Conservation (phyloP, 176 grass and related monocot species). For the Raddia distichophylla region DNA sequence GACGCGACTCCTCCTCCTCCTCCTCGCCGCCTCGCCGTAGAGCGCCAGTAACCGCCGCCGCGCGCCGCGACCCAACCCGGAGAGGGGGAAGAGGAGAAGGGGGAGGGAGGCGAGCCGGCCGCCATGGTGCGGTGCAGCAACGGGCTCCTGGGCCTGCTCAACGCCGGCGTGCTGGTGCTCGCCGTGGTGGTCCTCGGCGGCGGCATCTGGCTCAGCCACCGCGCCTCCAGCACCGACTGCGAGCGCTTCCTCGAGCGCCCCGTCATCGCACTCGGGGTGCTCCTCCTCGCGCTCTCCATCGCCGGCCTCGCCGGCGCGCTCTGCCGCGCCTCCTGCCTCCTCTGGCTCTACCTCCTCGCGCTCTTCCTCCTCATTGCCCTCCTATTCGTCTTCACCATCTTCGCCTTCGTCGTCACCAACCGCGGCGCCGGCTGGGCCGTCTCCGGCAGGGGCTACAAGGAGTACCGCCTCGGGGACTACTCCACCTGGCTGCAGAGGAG, state of each 20-base stretch:
- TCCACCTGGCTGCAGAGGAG: conserved; percentile 86
- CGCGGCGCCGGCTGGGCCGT: conserved; percentile 61
- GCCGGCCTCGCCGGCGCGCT: conserved; percentile 69
- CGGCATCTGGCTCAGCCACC: conserved; percentile 75
- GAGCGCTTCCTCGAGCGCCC: conserved; percentile 79
- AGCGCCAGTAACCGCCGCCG: neutral
- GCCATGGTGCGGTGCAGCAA: conserved; percentile 78
- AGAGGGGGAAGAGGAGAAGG: neutral
- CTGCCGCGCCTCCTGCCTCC: conserved; percentile 72
- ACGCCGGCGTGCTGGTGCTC: conserved; percentile 60
- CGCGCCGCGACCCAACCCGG: neutral
- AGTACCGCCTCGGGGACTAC: conserved; percentile 88
- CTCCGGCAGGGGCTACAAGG: conserved; percentile 69
- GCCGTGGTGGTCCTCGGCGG: conserved; percentile 59
- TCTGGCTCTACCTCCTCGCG: conserved; percentile 89
- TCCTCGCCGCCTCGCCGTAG: neutral
- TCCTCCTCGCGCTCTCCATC: conserved; percentile 68
- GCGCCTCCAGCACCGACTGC: conserved; percentile 75
- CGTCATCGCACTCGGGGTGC: conserved; percentile 57
- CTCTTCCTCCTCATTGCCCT: conserved; percentile 83
- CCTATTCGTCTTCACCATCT: conserved; percentile 73
- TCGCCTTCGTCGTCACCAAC: conserved; percentile 90
- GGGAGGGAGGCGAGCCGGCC: no score
- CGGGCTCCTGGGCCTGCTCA: conserved; percentile 67
- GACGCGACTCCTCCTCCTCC: no score